These are phyloP conservation scores for Syzygium aromaticum DNA, from an alignment of 345 rosid genomes.

Conservation along the genomic window DNA sequence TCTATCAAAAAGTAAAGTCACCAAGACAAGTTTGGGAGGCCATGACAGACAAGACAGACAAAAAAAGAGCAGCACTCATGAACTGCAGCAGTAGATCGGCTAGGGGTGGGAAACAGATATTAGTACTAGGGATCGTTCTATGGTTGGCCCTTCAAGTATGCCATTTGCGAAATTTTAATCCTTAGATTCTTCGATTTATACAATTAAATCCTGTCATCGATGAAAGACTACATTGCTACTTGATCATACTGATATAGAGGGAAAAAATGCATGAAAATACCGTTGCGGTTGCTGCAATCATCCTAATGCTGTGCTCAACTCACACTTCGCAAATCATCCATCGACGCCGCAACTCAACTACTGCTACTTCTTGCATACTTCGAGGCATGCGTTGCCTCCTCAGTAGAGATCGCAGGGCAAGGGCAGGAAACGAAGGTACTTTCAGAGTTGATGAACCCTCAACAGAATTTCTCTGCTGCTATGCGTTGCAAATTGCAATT, in stretches of 20 bases:
- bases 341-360: not conserved
- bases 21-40: not conserved
- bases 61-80: not conserved
- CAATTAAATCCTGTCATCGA: no score
- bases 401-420: not conserved
- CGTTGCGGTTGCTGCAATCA: not conserved
- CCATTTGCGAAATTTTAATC: not conserved
- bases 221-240: not conserved
- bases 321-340: not conserved
- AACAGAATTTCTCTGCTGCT: no score
- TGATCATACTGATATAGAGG: not conserved
- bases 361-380: no score
- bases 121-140: not conserved
- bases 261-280: not conserved
- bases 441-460: no score
- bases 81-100: not conserved
- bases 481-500: no score
- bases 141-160: not conserved
- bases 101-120: not conserved
- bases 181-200: no score
- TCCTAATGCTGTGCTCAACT: not conserved
- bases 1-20: not conserved
- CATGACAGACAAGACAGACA: not conserved
- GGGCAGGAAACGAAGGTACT: no score
- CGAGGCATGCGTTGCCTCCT: not conserved